These are phyloP conservation scores for Hirsutella minnesotensis DNA, from an alignment of 2,329 filamentous ascomycete species.

Conservation along the genomic window DNA sequence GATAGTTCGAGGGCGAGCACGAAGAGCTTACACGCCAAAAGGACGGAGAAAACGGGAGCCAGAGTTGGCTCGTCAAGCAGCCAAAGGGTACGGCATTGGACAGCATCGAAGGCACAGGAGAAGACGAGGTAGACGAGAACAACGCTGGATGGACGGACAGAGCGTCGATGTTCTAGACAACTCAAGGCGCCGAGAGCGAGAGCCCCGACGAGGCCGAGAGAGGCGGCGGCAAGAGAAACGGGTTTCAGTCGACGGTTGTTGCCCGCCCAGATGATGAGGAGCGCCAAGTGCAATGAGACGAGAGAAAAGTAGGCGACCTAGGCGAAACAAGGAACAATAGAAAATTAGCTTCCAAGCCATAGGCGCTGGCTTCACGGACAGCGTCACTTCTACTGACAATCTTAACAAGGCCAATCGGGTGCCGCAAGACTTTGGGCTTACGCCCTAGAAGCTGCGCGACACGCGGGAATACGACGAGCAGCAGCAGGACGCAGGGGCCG, in stretches of 20 bases:
- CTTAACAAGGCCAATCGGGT: not conserved
- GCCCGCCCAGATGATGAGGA: not conserved
- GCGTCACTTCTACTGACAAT: not conserved
- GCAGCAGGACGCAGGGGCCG: not conserved
- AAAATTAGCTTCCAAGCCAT: not conserved
- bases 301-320: not conserved
- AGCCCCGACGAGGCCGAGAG: slow-evolving; percentile 15
- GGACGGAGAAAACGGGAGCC: slow-evolving; percentile 15
- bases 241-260: not conserved
- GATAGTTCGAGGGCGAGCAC: not conserved
- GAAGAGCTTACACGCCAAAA: slow-evolving; percentile 16
- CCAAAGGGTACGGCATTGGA: slow-evolving; percentile 15
- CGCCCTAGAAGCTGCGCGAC: not conserved
- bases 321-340: not conserved
- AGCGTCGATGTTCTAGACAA: slow-evolving; percentile 19
- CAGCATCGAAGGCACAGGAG: slow-evolving; percentile 20
- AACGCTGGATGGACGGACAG: slow-evolving; percentile 24
- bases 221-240: slow-evolving; percentile 5
- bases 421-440: not conserved
- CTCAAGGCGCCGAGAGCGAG: slow-evolving; percentile 14
- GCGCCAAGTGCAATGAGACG: not conserved
- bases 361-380: not conserved
- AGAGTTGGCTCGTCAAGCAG: slow-evolving; percentile 7
- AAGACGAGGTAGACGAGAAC: slow-evolving; percentile 24
- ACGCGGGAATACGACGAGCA: not conserved